A percentile compares a stretch with the other conserved stretches of the same genome.
These are phyloP conservation scores for Entoloma clypeatum DNA, from an alignment of 1,284 basidiomycete species.

Conservation along the genomic window DNA sequence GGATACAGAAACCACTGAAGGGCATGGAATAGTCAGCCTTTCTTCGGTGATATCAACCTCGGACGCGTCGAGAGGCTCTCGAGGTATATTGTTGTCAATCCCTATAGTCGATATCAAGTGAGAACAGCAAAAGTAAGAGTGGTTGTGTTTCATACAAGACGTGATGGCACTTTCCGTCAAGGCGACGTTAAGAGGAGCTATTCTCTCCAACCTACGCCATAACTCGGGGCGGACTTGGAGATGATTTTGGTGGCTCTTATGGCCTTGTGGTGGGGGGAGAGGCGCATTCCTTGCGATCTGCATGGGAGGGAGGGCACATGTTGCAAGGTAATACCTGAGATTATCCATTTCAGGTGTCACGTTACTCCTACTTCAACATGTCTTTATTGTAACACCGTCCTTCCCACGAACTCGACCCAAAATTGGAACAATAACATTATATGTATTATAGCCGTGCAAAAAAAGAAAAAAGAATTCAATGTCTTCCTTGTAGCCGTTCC, in stretches of 20 bases:
- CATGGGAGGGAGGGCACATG: constrained; percentile 48
- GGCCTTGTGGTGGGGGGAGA: constrained; percentile 36
- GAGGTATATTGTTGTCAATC: constrained; percentile 36
- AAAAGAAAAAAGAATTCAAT: too few relatives aligned
- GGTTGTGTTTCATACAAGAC: constrained; percentile 30
- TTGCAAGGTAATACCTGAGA: constrained; percentile 43
- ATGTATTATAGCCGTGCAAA: background rate
- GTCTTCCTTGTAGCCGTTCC: too few relatives aligned
- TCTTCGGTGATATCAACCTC: constrained; percentile 37
- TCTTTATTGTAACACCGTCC: too few relatives aligned
- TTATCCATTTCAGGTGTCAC: constrained; percentile 37
- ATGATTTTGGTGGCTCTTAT: constrained; percentile 42
- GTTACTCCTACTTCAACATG: too few relatives aligned
- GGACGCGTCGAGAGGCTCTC: constrained; percentile 29
- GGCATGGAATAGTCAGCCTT: constrained; percentile 43
- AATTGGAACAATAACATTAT: too few relatives aligned
- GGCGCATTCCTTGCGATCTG: constrained; percentile 32
- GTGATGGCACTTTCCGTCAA: constrained; percentile 32
- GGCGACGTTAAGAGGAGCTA: constrained; percentile 33
- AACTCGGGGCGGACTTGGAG: constrained; percentile 44
- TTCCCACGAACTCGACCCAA: background rate
- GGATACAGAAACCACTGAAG: constrained; percentile 34
- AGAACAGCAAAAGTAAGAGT: constrained; percentile 8
- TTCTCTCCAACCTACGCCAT: constrained; percentile 46
- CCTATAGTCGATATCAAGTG: constrained; percentile 25